These are phyloP conservation scores for Elongisporangium anandrum DNA, from an alignment of 352 stramenopile species.

Conservation along the genomic window DNA sequence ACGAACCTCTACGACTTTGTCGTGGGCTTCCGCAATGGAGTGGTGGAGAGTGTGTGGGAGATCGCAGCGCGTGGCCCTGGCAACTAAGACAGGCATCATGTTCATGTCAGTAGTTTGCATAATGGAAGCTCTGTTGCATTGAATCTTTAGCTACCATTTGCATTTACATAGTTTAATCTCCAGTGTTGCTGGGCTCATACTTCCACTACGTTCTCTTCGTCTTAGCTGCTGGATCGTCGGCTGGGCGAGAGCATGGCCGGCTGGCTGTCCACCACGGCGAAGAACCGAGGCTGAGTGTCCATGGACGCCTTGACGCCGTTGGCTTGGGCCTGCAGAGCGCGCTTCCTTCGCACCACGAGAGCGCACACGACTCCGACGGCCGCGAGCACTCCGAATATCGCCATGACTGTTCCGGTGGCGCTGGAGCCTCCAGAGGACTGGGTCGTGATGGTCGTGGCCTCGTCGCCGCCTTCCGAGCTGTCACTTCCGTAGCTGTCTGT, in stretches of 20 bases:
- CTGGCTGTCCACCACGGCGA: slow-evolving; percentile 12
- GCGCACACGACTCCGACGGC: slow-evolving; percentile 21
- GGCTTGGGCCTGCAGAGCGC: slow-evolving; percentile 28
- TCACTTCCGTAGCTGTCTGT: not conserved
- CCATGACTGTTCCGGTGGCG: slow-evolving; percentile 22
- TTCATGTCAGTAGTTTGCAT: not conserved
- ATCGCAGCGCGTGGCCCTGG: slow-evolving; percentile 50
- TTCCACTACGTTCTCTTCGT: not conserved
- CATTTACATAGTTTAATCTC: not conserved
- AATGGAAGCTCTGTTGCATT: not conserved
- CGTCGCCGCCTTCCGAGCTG: not conserved
- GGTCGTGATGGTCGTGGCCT: slow-evolving; percentile 14
- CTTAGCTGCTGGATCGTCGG: not conserved
- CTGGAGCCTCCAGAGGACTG: slow-evolving; percentile 17
- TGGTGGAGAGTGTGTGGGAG: slow-evolving; percentile 53
- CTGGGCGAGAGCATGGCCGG: not conserved
- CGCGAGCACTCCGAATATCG: slow-evolving; percentile 22
- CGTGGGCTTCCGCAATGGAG: slow-evolving; percentile 43
- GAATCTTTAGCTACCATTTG: not conserved
- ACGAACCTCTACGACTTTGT: slow-evolving; percentile 76
- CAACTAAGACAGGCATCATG: slow-evolving; percentile 24
- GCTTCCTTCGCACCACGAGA: slow-evolving; percentile 31
- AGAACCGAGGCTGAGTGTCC: slow-evolving; percentile 31
- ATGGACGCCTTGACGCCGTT: slow-evolving; percentile 34
- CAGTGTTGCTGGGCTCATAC: not conserved